Evolutionary conservation across 768 basidiomycete species (phyloP), one percentile per base, ranked within the genome.

Genomic region (Mycena rosella): DNA sequence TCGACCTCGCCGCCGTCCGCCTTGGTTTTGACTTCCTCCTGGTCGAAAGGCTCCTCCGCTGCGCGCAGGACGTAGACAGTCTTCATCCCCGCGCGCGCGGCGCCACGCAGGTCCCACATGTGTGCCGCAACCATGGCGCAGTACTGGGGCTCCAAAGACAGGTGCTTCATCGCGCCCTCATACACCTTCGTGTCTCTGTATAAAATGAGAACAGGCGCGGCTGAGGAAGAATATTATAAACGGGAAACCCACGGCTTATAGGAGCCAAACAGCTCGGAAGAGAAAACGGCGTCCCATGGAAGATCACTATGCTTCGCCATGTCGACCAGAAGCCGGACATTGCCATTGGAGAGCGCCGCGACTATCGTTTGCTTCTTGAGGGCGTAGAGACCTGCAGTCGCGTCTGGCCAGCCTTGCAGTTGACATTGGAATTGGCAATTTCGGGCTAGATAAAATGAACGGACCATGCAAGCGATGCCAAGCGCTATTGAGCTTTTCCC

Each of bases 221-320:
- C 42, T 17, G 38, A 38, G n/a, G 45, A 26, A 42, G 20, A 57
- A 42, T 40, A 76, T 87, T 45, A 51, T n/a, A n/a, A n/a, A n/a
- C n/a, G n/a, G n/a, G n/a, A n/a, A n/a, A n/a, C n/a, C n/a, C n/a
- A 91, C 90, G 91, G 89, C 73, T 92, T 92, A 80, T 85, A 91
- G 0, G 85, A 84, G 11, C 82, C 79, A 59, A 91, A 88, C 27
- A 91, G 76, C 59, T 90, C 88, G 2, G 85, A 79, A 0, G 90
- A 90, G 63, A 92, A 83, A 26, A 92, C 76, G 0, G 82, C 81
- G 61, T 91, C 89, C 90, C 89, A 91, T 0, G 90, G 89, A 8
- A 91, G 78, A n/a, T 84, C 79, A 2, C 88, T 84, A 63, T 85
- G 76, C 77, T 88, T 91, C 2, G 91, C 89, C 87, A 91, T 83